A percentile compares a stretch with the other conserved stretches of the same genome.
phyloP scores from a whole-genome alignment of 2,329 filamentous ascomycete genomes.

The Shiraia bambusicola region DNA sequence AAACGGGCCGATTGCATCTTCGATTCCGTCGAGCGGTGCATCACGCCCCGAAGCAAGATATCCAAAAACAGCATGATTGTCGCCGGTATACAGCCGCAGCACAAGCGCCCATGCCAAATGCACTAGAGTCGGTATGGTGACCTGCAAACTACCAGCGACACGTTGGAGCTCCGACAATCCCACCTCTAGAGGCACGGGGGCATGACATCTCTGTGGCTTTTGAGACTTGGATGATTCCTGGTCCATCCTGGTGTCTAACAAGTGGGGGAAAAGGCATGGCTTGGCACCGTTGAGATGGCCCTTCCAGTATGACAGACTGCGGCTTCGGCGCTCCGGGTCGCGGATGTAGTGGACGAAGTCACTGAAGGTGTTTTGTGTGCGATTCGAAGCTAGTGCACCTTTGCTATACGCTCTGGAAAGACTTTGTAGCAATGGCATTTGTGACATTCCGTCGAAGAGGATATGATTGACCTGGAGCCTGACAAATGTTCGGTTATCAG shows the following conservation, averaged over 20 bases:
- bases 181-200: slow-evolving; percentile 13
- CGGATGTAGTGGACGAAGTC: too few species aligned
- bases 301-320: too few species aligned
- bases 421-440: too few species aligned
- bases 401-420: too few species aligned
- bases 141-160: too few species aligned
- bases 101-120: slow-evolving; percentile 39
- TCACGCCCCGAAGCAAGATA: slow-evolving; percentile 46
- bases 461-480: too few species aligned
- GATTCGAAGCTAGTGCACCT: too few species aligned
- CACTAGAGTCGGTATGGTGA: slow-evolving; percentile 18
- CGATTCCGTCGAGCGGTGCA: slow-evolving; percentile 46
- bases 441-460: too few species aligned
- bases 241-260: slow-evolving; percentile 3
- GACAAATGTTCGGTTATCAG: too few species aligned
- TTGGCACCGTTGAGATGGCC: slow-evolving; percentile 13
- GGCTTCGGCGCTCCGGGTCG: too few species aligned
- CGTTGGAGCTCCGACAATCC: too few species aligned
- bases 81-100: slow-evolving; percentile 32
- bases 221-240: slow-evolving; percentile 3
- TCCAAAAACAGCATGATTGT: slow-evolving; percentile 44
- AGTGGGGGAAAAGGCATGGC: slow-evolving; percentile 21
- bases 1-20: slow-evolving; percentile 47
- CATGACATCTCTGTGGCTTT: slow-evolving; percentile 5
- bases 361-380: too few species aligned